Percentiles rank a stretch among this genome's conserved stretches.
These are phyloP conservation scores for Exobasidium rhododendri DNA, from an alignment of 1,284 basidiomycete species.

Conservation along the genomic window DNA sequence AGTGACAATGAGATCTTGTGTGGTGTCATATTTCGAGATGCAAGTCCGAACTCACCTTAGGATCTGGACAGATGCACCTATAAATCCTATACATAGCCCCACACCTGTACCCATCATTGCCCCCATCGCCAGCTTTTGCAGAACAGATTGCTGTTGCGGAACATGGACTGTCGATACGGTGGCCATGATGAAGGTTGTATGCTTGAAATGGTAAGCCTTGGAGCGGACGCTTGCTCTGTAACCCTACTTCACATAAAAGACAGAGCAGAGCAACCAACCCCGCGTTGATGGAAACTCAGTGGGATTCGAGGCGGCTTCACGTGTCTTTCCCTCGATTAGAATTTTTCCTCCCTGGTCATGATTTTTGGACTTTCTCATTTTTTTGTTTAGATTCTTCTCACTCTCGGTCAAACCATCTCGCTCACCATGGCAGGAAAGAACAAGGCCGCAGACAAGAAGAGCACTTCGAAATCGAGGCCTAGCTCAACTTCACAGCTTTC, in stretches of 20 bases:
- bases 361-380: no score
- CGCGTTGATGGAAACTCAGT: no score
- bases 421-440: neutral
- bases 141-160: conserved; percentile 29
- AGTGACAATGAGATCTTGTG: neutral
- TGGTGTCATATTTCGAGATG: neutral
- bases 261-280: no score
- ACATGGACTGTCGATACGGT: conserved; percentile 13
- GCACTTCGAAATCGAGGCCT: neutral
- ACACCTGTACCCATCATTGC: conserved; percentile 52
- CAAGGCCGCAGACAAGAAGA: neutral
- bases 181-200: conserved; percentile 7
- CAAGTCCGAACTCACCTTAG: conserved; percentile 27
- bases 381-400: no score
- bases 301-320: no score
- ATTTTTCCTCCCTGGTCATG: no score
- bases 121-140: conserved; percentile 46
- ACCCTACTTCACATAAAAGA: no score
- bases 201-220: no score
- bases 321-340: no score
- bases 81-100: conserved; percentile 50
- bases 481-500: neutral
- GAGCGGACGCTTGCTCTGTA: no score
- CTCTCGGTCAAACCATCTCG: no score
- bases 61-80: conserved; percentile 50